These are phyloP conservation scores for Podaxis carcinomalis DNA, from an alignment of 768 basidiomycete genomes.

Conservation along the genomic window DNA sequence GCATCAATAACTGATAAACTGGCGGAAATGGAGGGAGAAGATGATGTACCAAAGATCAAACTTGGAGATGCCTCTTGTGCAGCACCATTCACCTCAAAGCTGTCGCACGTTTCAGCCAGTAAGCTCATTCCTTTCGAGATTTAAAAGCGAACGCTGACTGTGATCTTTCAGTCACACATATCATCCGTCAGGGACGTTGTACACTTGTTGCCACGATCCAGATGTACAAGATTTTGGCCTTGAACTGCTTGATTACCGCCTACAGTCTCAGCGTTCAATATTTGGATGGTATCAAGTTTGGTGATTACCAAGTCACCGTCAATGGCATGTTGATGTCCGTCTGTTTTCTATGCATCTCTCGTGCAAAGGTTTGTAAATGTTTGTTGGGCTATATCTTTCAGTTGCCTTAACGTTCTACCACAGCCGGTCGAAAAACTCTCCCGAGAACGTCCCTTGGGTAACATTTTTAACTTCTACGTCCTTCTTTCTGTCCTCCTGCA, in stretches of 20 bases:
- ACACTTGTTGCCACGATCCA: slow-evolving; percentile 98
- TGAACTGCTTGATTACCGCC: slow-evolving; percentile 98
- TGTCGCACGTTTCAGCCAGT: slow-evolving; percentile 97
- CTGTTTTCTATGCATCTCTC: slow-evolving; percentile 96
- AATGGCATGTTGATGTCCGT: slow-evolving; percentile 98
- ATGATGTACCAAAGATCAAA: slow-evolving; percentile 96
- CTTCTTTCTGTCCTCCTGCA: slow-evolving; percentile 87
- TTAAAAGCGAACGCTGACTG: slow-evolving; percentile 1
- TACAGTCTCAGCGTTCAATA: slow-evolving; percentile 97
- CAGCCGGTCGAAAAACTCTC: slow-evolving; percentile 97
- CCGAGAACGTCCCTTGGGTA: slow-evolving; percentile 86
- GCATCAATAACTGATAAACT: slow-evolving; percentile 34
- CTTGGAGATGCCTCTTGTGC: slow-evolving; percentile 99
- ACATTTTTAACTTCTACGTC: slow-evolving; percentile 97
- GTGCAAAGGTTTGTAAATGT: slow-evolving; percentile 72
- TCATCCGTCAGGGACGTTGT: slow-evolving; percentile 97
- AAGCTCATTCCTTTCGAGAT: slow-evolving; percentile 27
- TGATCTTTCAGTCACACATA: slow-evolving; percentile 71
- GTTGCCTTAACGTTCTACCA: background rate
- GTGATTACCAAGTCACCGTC: slow-evolving; percentile 97
- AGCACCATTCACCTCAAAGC: slow-evolving; percentile 96
- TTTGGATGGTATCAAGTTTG: slow-evolving; percentile 98
- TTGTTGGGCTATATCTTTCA: background rate
- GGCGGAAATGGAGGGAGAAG: slow-evolving; percentile 91
- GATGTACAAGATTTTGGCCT: slow-evolving; percentile 99